Base-by-base conservation (phyloP, 2,329 filamentous ascomycete genomes). In the Fusarium mangiferae region DNA sequence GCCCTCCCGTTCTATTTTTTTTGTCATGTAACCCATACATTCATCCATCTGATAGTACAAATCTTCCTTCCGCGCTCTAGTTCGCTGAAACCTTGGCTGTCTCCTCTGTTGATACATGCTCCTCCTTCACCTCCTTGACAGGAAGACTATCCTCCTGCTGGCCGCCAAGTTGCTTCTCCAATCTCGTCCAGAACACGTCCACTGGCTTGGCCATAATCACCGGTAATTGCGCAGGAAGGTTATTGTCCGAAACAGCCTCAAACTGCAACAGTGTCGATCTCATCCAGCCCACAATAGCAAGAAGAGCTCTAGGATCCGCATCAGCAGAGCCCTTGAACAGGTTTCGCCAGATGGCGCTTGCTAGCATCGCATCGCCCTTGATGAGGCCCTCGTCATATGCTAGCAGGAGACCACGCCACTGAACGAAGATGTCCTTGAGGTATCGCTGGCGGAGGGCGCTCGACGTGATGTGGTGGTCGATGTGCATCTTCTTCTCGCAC, bases 321-420 rank as follows among this genome's bases (percentile, higher is more conserved):
- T 89, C 86, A 35, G 86, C 84, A 54, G 84, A 82, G 28, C 90
- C 94, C 84, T 96, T 95, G 87, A 94, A 97, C 63, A 99, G 81
- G 83, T 98, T 98, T 79, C 96, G 89, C 96, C 96, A 99, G 54
- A 99, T 87, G 14, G 96, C 96, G 46, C 93, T 88, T 7, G 92
- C 94, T 20, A 96, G 87, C 63, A 94, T 89, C 20, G 93, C 91
- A 80, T 97, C 94, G 15, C 93, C 92, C 81, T 91, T 92, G 75
- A 91, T 87, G 49, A 97, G 80, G 0, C 93, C 94, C 84, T 96
- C 94, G 80, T 97, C 94, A 81, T 95, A 96, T 4, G 94, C 94
- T 13, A 95, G 88, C 28, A 97, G 87, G 62, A 95, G 86, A 36
- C 95, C 96, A 63, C 96, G 91, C 94, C 96, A 99, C 84, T 98